Base-by-base conservation (phyloP, 768 basidiomycete species). In the Suillus americanus region DNA sequence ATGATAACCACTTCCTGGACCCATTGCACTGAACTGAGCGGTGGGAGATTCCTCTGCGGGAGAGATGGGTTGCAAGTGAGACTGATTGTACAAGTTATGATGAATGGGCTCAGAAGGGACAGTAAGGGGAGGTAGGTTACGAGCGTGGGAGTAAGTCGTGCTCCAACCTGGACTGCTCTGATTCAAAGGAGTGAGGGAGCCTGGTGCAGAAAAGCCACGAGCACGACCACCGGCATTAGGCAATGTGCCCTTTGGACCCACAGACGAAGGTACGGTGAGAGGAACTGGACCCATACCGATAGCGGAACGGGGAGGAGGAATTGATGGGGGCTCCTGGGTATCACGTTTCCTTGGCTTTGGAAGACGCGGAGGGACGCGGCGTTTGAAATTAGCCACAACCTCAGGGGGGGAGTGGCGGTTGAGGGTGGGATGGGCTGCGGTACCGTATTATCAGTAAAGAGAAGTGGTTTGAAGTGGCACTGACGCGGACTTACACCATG, bases 331-430 rank as follows among this genome's bases (percentile, higher is more conserved):
- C 64, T 91, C 88, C 66, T 89, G 80, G 3, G 82, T 75, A 66
- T 94, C 90, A 67, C 91, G 89, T 75, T 94, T 95, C 69, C 91
- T 80, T 13, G 91, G 90, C 72, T 95, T 94, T 41, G 93, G 93
- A 14, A 94, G 86, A 72, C 95, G 94, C 37, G 95, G 95, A 20
- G 94, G 95, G 5, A 97, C 95, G 70, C 95, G 91, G 66, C 95
- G 92, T 79, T 97, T 97, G 82, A 96, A 97, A 77, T 93, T 94
- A 63, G 94, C 89, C 61, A 97, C 92, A 61, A 95, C 90, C 67
- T 94, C 95, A 62, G 92, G 86, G 3, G 92, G 89, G 1, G 95
- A 97, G 75, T 93, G 89, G 62, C 95, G 89, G 77, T 92, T 94
- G 72, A 97, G 87, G 43, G 92, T 94, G 8, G 93, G 93, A 70